phyloP scores from a whole-genome alignment of 2,329 filamentous ascomycete genomes.

The Leptographium lundbergii region DNA sequence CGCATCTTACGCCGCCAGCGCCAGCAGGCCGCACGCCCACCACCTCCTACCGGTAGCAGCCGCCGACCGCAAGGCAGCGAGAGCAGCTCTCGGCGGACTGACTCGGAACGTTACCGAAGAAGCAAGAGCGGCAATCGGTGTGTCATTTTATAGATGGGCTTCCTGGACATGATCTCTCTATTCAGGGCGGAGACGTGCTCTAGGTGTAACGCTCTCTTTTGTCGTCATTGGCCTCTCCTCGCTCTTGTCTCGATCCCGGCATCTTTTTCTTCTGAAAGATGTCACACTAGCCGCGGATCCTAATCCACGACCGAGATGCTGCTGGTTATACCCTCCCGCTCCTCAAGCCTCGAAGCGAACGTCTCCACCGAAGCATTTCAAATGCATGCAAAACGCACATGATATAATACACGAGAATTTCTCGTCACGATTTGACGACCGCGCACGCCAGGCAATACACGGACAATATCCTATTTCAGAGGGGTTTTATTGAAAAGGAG shows the following conservation, averaged over 20 bases:
- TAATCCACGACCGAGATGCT: neutral
- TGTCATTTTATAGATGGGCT: constrained; percentile 11
- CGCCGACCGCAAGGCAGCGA: constrained; percentile 10
- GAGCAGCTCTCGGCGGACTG: constrained; percentile 6
- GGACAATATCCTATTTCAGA: neutral
- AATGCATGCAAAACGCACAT: neutral
- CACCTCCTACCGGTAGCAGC: constrained; percentile 8
- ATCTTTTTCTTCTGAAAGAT: neutral
- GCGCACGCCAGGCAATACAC: neutral
- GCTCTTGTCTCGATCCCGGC: no score
- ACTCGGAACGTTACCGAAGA: constrained; percentile 12
- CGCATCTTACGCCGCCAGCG: constrained; percentile 61
- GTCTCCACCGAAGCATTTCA: neutral
- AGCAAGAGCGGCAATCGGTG: constrained; percentile 10
- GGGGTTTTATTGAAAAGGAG: neutral
- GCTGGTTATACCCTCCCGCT: neutral
- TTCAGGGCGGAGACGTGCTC: neutral
- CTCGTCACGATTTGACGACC: constrained; percentile 2
- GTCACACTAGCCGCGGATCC: neutral
- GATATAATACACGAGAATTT: neutral
- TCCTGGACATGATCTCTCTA: neutral
- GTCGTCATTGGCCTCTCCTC: neutral
- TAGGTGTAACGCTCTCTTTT: neutral
- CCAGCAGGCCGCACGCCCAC: constrained; percentile 15
- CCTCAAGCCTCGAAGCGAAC: neutral